A percentile compares a stretch with the other conserved stretches of the same genome.
phyloP scores from a whole-genome alignment of 2,329 filamentous ascomycete genomes.

The Chrysoporthe austroafricana region DNA sequence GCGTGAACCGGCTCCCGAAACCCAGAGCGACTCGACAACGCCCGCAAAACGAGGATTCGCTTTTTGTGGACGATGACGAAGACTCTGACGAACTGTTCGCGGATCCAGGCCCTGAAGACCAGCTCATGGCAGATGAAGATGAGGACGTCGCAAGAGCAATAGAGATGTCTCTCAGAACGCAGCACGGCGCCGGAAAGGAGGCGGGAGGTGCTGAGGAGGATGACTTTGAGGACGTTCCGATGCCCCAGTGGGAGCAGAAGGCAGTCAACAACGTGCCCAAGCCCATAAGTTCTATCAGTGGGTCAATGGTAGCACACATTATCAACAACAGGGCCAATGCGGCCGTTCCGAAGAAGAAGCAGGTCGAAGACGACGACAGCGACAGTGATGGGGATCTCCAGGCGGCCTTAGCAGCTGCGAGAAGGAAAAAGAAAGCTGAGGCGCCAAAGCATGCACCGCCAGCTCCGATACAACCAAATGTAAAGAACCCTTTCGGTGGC shows the following conservation, averaged over 20 bases:
- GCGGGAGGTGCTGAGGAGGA: constrained; percentile 45
- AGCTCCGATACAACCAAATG: constrained; percentile 50
- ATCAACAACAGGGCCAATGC: constrained; percentile 75
- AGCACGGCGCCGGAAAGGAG: constrained; percentile 47
- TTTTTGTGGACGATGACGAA: constrained; percentile 54
- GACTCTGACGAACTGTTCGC: constrained; percentile 39
- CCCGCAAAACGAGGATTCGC: constrained; percentile 44
- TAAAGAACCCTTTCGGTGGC: constrained; percentile 70
- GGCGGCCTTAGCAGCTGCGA: constrained; percentile 73
- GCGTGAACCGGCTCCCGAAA: constrained; percentile 81
- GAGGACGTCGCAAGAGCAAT: constrained; percentile 80
- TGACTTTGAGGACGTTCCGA: constrained; percentile 54
- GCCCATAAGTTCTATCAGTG: constrained; percentile 55
- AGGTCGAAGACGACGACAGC: constrained; percentile 60
- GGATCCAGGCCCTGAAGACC: constrained; percentile 36
- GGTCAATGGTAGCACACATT: constrained; percentile 70
- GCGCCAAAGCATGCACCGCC: constrained; percentile 34
- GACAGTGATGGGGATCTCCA: constrained; percentile 83
- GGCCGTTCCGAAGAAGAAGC: constrained; percentile 53
- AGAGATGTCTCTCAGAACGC: constrained; percentile 77
- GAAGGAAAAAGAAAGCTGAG: constrained; percentile 58
- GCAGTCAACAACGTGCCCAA: constrained; percentile 52
- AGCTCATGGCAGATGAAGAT: constrained; percentile 42
- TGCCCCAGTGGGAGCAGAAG: constrained; percentile 61
- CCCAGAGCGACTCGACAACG: constrained; percentile 29